phyloP scores from a whole-genome alignment of 2,329 filamentous ascomycete species.

The Paecilomyces variotii region DNA sequence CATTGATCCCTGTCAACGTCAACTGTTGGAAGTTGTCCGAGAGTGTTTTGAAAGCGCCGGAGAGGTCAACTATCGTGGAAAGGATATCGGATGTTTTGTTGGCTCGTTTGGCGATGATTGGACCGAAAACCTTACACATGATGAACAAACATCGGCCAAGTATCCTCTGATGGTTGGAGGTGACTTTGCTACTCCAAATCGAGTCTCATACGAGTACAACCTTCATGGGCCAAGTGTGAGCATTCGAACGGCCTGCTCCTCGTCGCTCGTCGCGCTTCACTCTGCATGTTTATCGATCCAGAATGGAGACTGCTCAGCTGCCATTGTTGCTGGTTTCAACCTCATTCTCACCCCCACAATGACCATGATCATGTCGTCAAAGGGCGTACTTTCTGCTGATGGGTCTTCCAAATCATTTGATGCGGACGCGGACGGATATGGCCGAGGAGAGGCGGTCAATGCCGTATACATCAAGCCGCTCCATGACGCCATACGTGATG shows the following conservation, averaged over 20 bases:
- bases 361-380: slow-evolving; percentile 23
- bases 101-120: too few species aligned
- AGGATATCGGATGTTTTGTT: not conserved
- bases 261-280: too few species aligned
- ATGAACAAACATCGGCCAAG: too few species aligned
- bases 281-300: too few species aligned
- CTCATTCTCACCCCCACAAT: slow-evolving; percentile 27
- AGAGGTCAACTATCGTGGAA: not conserved
- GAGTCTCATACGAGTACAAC: too few species aligned
- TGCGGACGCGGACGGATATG: slow-evolving; percentile 25
- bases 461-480: slow-evolving; percentile 25
- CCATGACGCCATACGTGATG: slow-evolving; percentile 21
- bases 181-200: too few species aligned
- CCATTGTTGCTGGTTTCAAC: slow-evolving; percentile 8
- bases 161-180: too few species aligned
- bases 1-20: slow-evolving; percentile 15
- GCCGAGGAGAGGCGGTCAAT: slow-evolving; percentile 26
- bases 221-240: too few species aligned
- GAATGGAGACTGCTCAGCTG: too few species aligned
- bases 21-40: slow-evolving; percentile 13
- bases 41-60: slow-evolving; percentile 12
- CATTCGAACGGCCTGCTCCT: too few species aligned
- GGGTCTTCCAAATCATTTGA: slow-evolving; percentile 25
- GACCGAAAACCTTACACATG: too few species aligned
- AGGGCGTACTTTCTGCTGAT: slow-evolving; percentile 29